Conservation (phyloP, 1,284 basidiomycete genomes). For the Ceratobasidium sp. region DNA sequence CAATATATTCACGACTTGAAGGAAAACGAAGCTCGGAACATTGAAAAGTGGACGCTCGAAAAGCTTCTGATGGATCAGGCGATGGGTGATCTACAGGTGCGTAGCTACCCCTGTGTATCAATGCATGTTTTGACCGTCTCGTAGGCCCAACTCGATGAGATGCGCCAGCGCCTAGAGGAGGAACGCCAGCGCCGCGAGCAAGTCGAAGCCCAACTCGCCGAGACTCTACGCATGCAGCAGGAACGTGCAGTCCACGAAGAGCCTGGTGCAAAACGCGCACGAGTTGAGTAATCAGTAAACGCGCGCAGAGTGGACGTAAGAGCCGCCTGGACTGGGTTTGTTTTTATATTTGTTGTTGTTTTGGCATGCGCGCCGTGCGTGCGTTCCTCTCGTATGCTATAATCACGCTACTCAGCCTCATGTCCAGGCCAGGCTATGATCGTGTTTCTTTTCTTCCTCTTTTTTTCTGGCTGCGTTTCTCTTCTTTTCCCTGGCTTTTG, state of each 20-base stretch:
- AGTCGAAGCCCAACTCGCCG: conserved; percentile 34
- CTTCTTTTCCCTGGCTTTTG: background rate
- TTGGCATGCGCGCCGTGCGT: conserved; percentile 8
- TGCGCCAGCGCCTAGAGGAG: conserved; percentile 77
- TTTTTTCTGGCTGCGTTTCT: background rate
- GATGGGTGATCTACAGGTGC: conserved; percentile 79
- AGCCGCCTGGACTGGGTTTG: conserved; percentile 6
- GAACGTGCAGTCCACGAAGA: conserved; percentile 24
- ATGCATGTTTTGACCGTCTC: background rate
- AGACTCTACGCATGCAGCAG: conserved; percentile 25
- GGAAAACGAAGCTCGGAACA: conserved; percentile 88
- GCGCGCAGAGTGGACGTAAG: background rate
- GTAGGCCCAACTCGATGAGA: conserved; percentile 72
- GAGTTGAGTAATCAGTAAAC: conserved; percentile 9
- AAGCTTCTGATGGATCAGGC: conserved; percentile 91
- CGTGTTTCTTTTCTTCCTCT: conserved; percentile 2
- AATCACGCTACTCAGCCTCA: background rate
- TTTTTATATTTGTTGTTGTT: conserved; percentile 30
- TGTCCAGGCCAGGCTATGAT: conserved; percentile 1
- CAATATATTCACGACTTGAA: conserved; percentile 91
- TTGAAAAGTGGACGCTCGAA: conserved; percentile 95
- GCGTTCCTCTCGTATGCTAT: conserved; percentile 8
- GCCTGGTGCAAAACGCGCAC: conserved; percentile 22
- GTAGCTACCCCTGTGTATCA: background rate
- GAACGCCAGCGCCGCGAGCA: conserved; percentile 58